Evolutionary conservation across 257 asterid species (phyloP).

Genomic region (Lycium ferocissimum): DNA sequence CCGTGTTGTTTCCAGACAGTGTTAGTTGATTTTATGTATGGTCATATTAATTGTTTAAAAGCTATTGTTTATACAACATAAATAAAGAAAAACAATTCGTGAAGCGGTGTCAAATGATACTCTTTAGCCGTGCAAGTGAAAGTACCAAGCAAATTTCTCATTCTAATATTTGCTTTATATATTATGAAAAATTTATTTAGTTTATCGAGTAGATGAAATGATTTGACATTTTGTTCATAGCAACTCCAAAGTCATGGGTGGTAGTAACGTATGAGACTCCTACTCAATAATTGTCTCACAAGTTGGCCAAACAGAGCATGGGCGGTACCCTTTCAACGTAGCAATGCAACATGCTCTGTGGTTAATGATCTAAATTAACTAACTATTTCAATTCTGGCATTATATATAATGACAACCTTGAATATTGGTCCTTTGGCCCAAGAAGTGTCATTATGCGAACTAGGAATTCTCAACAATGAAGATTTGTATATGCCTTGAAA

Average conservation of each 20-base stretch:
- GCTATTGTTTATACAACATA: too few relatives aligned
- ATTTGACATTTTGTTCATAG: constrained; percentile 1
- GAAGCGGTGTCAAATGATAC: not conserved
- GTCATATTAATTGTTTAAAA: not conserved
- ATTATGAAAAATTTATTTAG: not conserved
- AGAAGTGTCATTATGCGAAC: not conserved
- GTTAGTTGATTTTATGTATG: not conserved
- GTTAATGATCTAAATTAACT: constrained; percentile 3
- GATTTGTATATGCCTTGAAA: constrained; percentile 32
- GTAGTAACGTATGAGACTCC: not conserved
- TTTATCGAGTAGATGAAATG: not conserved
- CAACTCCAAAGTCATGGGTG: not conserved
- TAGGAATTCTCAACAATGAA: constrained; percentile 21
- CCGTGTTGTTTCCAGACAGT: not conserved
- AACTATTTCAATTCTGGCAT: constrained; percentile 28
- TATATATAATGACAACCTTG: constrained; percentile 26
- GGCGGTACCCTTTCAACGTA: constrained; percentile 12
- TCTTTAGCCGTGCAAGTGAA: not conserved
- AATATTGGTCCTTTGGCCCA: constrained; percentile 19
- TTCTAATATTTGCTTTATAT: not conserved
- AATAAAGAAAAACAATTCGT: too few relatives aligned
- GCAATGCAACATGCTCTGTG: constrained; percentile 23
- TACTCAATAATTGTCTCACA: constrained; percentile 17
- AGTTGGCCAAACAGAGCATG: constrained; percentile 26
- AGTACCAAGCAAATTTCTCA: not conserved